Evolutionary conservation across 1,284 basidiomycete species (phyloP).

Genomic region (Pseudozyma hubeiensis): DNA sequence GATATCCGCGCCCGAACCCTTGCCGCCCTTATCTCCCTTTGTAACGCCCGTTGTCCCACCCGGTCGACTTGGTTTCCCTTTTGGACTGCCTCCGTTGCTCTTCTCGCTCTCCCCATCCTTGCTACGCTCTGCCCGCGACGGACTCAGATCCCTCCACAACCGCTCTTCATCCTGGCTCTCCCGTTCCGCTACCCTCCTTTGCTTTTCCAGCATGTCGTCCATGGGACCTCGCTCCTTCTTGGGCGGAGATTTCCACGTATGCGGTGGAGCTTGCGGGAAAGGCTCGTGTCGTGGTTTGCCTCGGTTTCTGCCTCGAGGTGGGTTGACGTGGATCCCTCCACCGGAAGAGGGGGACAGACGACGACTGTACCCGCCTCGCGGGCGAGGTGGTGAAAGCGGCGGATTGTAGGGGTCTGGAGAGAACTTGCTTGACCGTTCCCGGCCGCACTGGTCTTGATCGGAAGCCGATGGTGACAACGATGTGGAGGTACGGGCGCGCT

Average conservation of each 20-base stretch:
- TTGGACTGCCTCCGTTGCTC: background rate
- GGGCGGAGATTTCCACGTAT: slow-evolving; percentile 20
- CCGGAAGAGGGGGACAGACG: slow-evolving; percentile 28
- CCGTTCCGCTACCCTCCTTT: slow-evolving; percentile 10
- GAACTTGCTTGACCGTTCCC: slow-evolving; percentile 28
- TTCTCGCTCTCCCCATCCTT: background rate
- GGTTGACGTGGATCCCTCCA: slow-evolving; percentile 40
- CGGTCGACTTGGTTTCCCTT: background rate
- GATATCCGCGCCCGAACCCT: slow-evolving; percentile 20
- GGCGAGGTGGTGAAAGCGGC: slow-evolving; percentile 46
- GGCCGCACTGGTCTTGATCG: background rate
- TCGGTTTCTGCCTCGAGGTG: slow-evolving; percentile 19
- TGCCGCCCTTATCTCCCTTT: slow-evolving; percentile 5
- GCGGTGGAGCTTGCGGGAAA: slow-evolving; percentile 35
- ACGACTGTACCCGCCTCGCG: slow-evolving; percentile 45
- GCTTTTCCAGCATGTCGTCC: slow-evolving; percentile 26
- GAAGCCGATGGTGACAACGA: background rate
- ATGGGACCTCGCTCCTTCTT: slow-evolving; percentile 22
- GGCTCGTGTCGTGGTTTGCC: slow-evolving; percentile 31
- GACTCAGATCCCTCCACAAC: slow-evolving; percentile 18
- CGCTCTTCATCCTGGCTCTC: slow-evolving; percentile 9
- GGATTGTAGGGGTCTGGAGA: slow-evolving; percentile 59
- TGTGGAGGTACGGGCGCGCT: background rate
- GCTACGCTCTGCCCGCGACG: background rate
- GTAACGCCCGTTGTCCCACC: background rate